Conservation (phyloP, 352 stramenopile genomes). For the Sclerospora graminicola region DNA sequence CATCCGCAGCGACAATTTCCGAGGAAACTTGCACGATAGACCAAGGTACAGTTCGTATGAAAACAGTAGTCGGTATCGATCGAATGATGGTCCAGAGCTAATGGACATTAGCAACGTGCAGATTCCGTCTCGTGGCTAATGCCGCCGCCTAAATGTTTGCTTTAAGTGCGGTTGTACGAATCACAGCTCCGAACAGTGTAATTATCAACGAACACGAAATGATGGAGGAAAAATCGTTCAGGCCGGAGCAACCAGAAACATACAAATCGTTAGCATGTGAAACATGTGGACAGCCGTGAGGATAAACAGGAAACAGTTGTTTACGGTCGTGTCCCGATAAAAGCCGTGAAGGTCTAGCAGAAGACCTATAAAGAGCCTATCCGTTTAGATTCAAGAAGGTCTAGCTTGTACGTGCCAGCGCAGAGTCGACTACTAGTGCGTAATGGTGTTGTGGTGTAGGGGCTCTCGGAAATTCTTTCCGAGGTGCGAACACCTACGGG, state of each 20-base stretch:
- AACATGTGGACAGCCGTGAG: not conserved
- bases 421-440: not conserved
- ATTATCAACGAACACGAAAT: not conserved
- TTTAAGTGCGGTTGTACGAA: constrained; percentile 5
- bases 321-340: not conserved
- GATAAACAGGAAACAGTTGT: not conserved
- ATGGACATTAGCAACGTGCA: no score
- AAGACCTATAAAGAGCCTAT: not conserved
- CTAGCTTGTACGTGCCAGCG: not conserved
- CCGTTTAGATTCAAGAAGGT: not conserved
- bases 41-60: no score
- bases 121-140: constrained; percentile 2
- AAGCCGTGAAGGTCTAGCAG: not conserved
- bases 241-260: not conserved
- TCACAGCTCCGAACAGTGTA: constrained; percentile 1
- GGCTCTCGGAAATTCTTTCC: no score
- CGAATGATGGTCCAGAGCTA: no score
- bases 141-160: constrained; percentile 5
- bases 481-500: no score
- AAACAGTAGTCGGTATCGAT: no score
- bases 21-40: no score
- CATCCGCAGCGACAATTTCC: no score
- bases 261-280: not conserved
- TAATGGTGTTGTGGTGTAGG: no score
- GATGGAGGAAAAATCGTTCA: not conserved